Base-by-base conservation (phyloP, 148 eudicot species). In the Fagopyrum tataricum region DNA sequence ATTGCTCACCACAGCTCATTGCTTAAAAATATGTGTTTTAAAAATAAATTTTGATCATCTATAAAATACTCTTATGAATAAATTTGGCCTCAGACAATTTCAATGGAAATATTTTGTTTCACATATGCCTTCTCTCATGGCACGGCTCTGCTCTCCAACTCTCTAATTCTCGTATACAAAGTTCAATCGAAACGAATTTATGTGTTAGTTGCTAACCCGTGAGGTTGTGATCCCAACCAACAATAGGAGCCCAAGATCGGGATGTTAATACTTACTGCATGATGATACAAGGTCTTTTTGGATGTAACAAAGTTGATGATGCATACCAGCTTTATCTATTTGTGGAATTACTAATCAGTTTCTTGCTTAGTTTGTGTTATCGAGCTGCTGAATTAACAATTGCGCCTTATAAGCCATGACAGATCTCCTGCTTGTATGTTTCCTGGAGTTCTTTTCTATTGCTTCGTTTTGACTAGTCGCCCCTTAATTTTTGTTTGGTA, bases 221-320 rank as follows among this genome's bases (percentile, higher is more conserved):
- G n/a, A n/a, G n/a, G n/a, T n/a, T n/a, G n/a, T n/a, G n/a, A n/a
- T n/a, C n/a, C n/a, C n/a, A n/a, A n/a, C n/a, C n/a, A n/a, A n/a
- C n/a, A n/a, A n/a, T n/a, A n/a, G n/a, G n/a, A n/a, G n/a, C n/a
- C n/a, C n/a, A n/a, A n/a, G n/a, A 71, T 66, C 84, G 81, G 26
- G 96, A 89, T 79, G 81, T 79, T 67, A 88, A 82, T 67, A 88
- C 94, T 41, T 92, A 86, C 26, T 87, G 97, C 79, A 77, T 82
- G 31, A 95, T 95, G 99, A 89, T 95, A 81, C 93, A 90, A 77
- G 99, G 99, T 76, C 89, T 90, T 53, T 95, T 95, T 76, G 82
- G 74, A 41, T 82, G 89, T 72, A 76, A 73, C 75, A 77, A 85
- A 46, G 53, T 67, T 8, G 77, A 84, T 6, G 89, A 84, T 39